These are phyloP conservation scores for Loxodes magnus DNA, from an alignment of 73 alveolate species.

Conservation along the genomic window DNA sequence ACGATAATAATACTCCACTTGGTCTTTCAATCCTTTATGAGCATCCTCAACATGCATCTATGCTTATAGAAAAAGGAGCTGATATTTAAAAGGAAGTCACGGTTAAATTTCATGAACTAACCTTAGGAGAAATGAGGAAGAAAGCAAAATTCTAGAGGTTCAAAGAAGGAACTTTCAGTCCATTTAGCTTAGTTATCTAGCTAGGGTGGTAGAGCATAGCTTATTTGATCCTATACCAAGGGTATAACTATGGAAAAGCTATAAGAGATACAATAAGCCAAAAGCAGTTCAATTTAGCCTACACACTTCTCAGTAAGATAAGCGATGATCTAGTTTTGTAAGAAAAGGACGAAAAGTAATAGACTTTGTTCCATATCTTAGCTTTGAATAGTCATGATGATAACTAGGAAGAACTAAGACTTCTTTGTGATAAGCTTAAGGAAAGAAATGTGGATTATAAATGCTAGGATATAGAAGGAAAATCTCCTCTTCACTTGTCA, in stretches of 20 bases:
- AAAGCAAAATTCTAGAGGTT: too few relatives aligned
- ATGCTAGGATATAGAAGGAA: slow-evolving; percentile 26
- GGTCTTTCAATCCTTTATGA: slow-evolving; percentile 42
- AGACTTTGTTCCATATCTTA: slow-evolving; percentile 50
- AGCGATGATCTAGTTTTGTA: slow-evolving; percentile 33
- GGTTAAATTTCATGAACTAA: too few relatives aligned
- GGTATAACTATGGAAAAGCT: slow-evolving; percentile 45
- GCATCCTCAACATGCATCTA: slow-evolving; percentile 46
- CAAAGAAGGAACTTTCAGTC: slow-evolving; percentile 21
- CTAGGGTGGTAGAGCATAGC: slow-evolving; percentile 58
- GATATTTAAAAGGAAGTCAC: slow-evolving; percentile 43
- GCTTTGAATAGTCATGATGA: slow-evolving; percentile 34
- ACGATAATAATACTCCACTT: slow-evolving; percentile 66
- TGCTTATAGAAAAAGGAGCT: slow-evolving; percentile 53
- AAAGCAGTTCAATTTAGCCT: slow-evolving; percentile 36
- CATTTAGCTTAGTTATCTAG: slow-evolving; percentile 31
- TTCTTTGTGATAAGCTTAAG: slow-evolving; percentile 23
- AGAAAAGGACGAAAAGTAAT: slow-evolving; percentile 20
- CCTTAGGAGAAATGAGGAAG: too few relatives aligned
- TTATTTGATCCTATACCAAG: slow-evolving; percentile 38
- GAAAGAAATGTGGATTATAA: slow-evolving; percentile 39
- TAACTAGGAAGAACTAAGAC: slow-evolving; percentile 1
- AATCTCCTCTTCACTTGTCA: slow-evolving; percentile 56
- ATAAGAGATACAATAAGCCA: slow-evolving; percentile 61
- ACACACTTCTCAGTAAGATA: slow-evolving; percentile 38